Evolutionary conservation across 305 asterid genomes (phyloP).

Genomic region (Fraxinus nigra): DNA sequence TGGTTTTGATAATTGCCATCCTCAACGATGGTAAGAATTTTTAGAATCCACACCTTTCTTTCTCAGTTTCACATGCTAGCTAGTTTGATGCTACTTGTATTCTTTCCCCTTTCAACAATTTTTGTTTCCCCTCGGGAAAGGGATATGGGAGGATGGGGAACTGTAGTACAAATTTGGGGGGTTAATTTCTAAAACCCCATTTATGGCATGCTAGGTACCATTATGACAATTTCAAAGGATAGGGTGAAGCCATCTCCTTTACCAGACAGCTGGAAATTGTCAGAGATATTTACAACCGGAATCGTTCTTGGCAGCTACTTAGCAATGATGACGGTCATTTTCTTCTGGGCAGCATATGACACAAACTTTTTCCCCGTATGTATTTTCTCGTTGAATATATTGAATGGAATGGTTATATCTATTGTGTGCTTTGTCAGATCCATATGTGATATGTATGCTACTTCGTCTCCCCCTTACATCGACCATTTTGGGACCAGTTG

Average conservation of each 20-base stretch:
- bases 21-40: constrained; percentile 60
- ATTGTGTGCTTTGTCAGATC: background rate
- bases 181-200: background rate
- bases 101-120: background rate
- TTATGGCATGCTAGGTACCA: constrained; percentile 49
- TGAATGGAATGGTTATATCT: background rate
- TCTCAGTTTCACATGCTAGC: constrained; percentile 5
- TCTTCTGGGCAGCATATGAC: constrained; percentile 71
- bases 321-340: constrained; percentile 73
- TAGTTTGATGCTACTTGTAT: background rate
- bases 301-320: constrained; percentile 64
- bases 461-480: background rate
- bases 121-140: background rate
- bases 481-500: background rate
- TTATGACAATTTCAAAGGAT: constrained; percentile 82
- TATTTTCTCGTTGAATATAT: background rate
- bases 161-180: background rate
- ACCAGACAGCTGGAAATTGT: constrained; percentile 78
- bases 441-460: background rate
- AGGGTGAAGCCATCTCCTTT: constrained; percentile 81
- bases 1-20: constrained; percentile 82
- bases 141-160: constrained; percentile 2
- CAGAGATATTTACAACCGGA: constrained; percentile 72
- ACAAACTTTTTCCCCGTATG: constrained; percentile 66
- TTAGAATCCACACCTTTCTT: background rate